Evolutionary conservation across 306 rosid genomes (phyloP), one percentile per base, ranked within the genome.

Genomic region (Ochetophila trinervis): DNA sequence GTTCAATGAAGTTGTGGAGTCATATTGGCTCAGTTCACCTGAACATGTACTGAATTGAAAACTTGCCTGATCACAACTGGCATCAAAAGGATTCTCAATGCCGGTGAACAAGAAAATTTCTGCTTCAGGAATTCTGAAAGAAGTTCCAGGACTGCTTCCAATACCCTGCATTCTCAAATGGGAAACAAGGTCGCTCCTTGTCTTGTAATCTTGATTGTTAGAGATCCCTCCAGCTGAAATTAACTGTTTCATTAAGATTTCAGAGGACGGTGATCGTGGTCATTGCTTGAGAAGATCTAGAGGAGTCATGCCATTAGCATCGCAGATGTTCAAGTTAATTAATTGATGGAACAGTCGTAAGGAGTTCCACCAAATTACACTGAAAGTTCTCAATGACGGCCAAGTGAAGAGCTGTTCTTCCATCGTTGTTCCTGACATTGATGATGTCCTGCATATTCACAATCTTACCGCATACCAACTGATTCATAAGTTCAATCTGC

Each of bases 71-170:
- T 79, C 85, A 54, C 51, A 74, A 68, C 70, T 78, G 40, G 66
- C 74, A 69, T 81, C 85, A 56, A 83, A 79, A 56, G 66, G 81
- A 74, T 82, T 88, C 57, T 88, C 95, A 22, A 78, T 74, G 19
- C 88, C 92, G 0, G 95, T 85, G 83, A 85, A 87, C 70, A 87
- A 60, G 84, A 92, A 87, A 61, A 89, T 89, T 86, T 92, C 98
- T 18, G 89, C 88, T 74, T 92, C 98, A 19, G 96, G 91, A 50
- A 92, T 85, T 82, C 93, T 76, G 66, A 92, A 92, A 20, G 89
- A 89, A 56, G 92, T 89, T 22, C 98, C 98, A 11, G 96, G 96
- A 78, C 91, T 89, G 8, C 68, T 69, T 21, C 87, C 87, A 71
- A 80, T 83, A 19, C 85, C 88, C 59, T 81, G 94, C 60, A 68